Base-by-base conservation (phyloP, 2,329 filamentous ascomycete species). In the Colletotrichum horii region DNA sequence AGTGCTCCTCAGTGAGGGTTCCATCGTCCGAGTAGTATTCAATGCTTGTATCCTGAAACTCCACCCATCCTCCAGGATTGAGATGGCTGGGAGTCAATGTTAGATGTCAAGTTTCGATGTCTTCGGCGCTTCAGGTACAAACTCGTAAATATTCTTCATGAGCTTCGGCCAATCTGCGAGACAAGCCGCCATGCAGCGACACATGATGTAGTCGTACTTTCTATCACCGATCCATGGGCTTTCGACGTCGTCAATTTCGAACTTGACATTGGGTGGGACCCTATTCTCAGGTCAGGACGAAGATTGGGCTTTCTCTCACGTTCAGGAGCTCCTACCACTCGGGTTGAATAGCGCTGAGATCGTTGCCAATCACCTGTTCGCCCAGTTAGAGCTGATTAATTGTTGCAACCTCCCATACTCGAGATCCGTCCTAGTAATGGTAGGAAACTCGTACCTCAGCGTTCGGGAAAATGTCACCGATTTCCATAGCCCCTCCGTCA, bases 401-500 rank as follows among this genome's bases (percentile, higher is more conserved):
- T 19, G 36, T 43, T 43, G 16, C 16, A n/a, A 16, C 16, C 16
- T 19, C 8, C 6, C 4, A 22, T 9, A 24, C 19, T 22, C 19
- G 4, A 15, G 11, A 3, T 9, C 2, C 15, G 12, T 15, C 36
- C 7, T 22, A 11, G 8, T 16, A 9, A 28, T 24, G 15, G 24
- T 19, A 19, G 12, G 8, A 56, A 26, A 4, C 60, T 2, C 24
- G 12, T 22, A 66, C 69, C 43, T 74, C 66, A 2, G 71, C 58
- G 16, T 43, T 52, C 6, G 66, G 70, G 6, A 73, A 69, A 12
- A 64, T 11, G 19, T 70, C 70, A 19, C 43, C 79, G 4, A 81
- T 77, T 71, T 89, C 89, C 71, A 91, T 90, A 6, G 89, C 76
- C 77, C 77, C 43, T 56, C 26, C 6, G 2, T 6, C 32, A 6